Evolutionary conservation across 2,329 filamentous ascomycete species (phyloP), one percentile per base, ranked within the genome.

Genomic region (Pseudopyrenochaeta lycopersici): DNA sequence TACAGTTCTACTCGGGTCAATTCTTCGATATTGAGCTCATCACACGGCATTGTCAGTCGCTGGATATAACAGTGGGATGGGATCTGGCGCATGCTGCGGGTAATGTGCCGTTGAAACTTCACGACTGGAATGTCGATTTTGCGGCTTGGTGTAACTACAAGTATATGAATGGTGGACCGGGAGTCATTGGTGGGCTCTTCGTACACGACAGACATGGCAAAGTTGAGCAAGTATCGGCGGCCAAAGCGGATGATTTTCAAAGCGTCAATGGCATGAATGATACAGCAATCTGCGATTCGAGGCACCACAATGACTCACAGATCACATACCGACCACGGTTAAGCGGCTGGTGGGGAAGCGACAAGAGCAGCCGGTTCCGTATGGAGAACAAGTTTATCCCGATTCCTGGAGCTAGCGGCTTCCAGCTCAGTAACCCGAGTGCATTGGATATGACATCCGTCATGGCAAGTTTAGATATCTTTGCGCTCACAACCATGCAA

Each of bases 131-230:
- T 62, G 91, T 96, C 30, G 92, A 97, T 74, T 96, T 96, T 67
- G 92, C 93, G 14, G 90, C 85, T 48, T 97, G 92, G 92, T 97
- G 92, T 76, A 93, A 89, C 15, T 97, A 97, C 82, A 97, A 97
- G 78, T 97, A 97, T 78, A 84, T 96, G 73, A 96, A 96, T 71
- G 87, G 88, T 21, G 92, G 92, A 0, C 91, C 92, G 0, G 92
- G 92, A 3, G 84, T 88, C 14, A 96, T 96, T 59, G 91, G 86
- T 1, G 92, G 89, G 0, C 80, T 89, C 1, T 97, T 92, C 62
- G 89, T 97, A 7, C 91, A 97, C 73, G 86, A 91, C 70, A 82
- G 80, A 33, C 89, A 96, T 71, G 87, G 89, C 35, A 73, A 74
- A 20, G 86, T 90, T n/a, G 63, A 69, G 45, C 18, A 55, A 35